These are phyloP conservation scores for Haplographium delicatum DNA, from an alignment of 495 filamentous ascomycete genomes.

Conservation along the genomic window DNA sequence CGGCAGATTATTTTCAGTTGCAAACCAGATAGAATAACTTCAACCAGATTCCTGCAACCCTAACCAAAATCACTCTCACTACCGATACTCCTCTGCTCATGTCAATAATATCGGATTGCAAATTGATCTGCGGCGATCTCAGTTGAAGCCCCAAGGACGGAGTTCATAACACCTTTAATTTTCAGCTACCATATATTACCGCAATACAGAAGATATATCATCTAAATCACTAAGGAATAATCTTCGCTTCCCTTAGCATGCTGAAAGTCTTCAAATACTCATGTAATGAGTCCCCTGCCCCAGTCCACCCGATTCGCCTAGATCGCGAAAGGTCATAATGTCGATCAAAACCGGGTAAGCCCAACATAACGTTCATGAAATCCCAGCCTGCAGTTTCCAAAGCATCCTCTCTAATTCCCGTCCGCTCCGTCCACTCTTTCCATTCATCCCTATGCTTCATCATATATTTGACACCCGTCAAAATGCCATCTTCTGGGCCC, in stretches of 20 bases:
- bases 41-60: too few relatives aligned
- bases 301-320: not conserved
- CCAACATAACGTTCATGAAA: conserved; percentile 5
- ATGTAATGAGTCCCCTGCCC: not conserved
- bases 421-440: not conserved
- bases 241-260: not conserved
- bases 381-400: not conserved
- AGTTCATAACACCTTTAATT: too few relatives aligned
- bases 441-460: not conserved
- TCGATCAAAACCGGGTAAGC: not conserved
- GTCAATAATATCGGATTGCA: too few relatives aligned
- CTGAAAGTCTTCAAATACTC: not conserved
- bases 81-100: too few relatives aligned
- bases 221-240: not conserved
- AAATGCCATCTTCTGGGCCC: not conserved
- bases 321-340: not conserved
- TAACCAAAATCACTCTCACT: too few relatives aligned
- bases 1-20: too few relatives aligned
- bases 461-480: not conserved
- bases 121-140: too few relatives aligned
- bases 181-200: too few relatives aligned
- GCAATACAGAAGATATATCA: too few relatives aligned
- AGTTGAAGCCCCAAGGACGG: too few relatives aligned
- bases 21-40: too few relatives aligned
- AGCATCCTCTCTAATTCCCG: not conserved